Evolutionary conservation across 1,284 basidiomycete species (phyloP), one percentile per base, ranked within the genome.

Genomic region (Cryptococcus sp.): DNA sequence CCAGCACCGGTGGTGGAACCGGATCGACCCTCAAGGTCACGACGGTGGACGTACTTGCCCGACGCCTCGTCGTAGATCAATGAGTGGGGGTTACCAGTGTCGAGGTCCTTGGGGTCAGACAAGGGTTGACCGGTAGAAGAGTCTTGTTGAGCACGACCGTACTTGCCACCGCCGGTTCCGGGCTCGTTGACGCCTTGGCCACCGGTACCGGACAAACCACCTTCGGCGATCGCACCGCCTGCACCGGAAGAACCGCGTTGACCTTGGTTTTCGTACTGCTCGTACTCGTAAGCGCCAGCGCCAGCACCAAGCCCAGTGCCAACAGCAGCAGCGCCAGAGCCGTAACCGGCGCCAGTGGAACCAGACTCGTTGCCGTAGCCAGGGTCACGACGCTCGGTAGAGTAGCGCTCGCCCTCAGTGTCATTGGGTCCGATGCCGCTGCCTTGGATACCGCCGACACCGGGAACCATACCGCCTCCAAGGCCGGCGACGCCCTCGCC

Each of bases 1-100:
- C 29, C 29, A 13, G 29, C 8, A 34, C 29, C 29, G 8, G 8
- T 7, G 29, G 29, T 34, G 29, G 29, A 34, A 10, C 29, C 29
- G 13, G 29, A 34, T 7, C 13, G 8, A 8, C 55, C 59, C 40
- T 64, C 49, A 20, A 66, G 62, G 29, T 67, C 63, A n/a, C 60
- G 54, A 52, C 65, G 63, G 54, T 67, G 65, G 13, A 61, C 56
- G 51, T 67, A 67, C 44, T 63, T 55, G 19, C 63, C 65, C 10
- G 62, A 62, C 8, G 55, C 44, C 41, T 67, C 66, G 17, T 71
- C 46, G 49, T 57, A 70, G 23, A 73, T 69, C 17, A 73, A 57
- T 15, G 60, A 58, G 63, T 73, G 69, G 23, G 61, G 65, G 29
- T 63, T 63, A 23, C 69, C 71, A 47, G 67, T 62, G 60, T 73